Base-by-base conservation (phyloP, 306 rosid genomes). In the Lupinus albus region DNA sequence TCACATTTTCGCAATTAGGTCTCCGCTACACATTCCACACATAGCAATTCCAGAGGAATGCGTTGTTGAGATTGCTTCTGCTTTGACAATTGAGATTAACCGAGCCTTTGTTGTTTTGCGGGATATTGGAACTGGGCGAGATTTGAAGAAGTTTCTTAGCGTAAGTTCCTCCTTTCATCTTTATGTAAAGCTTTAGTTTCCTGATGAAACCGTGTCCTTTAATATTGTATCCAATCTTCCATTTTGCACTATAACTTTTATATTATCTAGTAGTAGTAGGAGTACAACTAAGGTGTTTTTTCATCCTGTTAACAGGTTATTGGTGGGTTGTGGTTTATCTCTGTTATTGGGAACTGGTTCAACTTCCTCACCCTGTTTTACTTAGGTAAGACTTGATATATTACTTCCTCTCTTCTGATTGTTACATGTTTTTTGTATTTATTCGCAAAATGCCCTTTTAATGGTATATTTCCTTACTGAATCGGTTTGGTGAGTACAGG, bases 281-380 rank as follows among this genome's bases (percentile, higher is more conserved):
- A 18, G 30, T 21, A 15, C 12, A n/a, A 42, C 60, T 63, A 12
- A 14, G 38, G 12, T 11, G 13, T 49, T 11, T 18, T 55, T 49
- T 47, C 28, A 17, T 68, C 45, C 20, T 45, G 45, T 76, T 11
- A 61, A 47, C 88, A 91, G 96, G 86, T 78, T 73, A 35, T 85
- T 33, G 81, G 53, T 42, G 82, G 69, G 75, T 80, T 91, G 72
- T 91, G 94, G 94, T 30, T 86, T 64, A 55, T 87, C 44, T 86
- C 97, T 0, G 50, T 85, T 47, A 41, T 88, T 69, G 96, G 97
- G 51, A 76, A 61, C 50, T 91, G 90, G 77, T 86, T 68, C 89
- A 85, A 79, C 79, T 86, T 88, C 81, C 68, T 91, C 69, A 88
- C 97, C 65, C 68, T 88, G 52, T 73, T 91, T 77, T 88, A 91